Conservation (phyloP, 495 filamentous ascomycete genomes). For the Talaromyces borbonicus region DNA sequence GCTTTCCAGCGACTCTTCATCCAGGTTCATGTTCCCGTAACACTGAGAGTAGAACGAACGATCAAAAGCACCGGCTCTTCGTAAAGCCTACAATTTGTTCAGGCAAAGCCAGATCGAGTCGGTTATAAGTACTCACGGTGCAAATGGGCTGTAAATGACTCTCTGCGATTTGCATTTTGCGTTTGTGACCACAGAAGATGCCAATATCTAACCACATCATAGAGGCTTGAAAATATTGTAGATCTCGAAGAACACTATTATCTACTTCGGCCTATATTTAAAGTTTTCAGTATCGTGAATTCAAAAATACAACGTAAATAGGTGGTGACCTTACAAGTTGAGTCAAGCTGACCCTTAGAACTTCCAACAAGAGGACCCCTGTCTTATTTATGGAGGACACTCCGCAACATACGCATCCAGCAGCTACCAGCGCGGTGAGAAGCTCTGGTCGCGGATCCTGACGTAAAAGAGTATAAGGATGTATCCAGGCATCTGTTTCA, state of each 20-base stretch:
- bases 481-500: slow-evolving; percentile 47
- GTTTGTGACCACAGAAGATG: slow-evolving; percentile 49
- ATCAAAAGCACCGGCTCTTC: slow-evolving; percentile 23
- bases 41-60: slow-evolving; percentile 33
- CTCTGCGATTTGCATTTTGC: slow-evolving; percentile 57
- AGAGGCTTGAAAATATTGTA: slow-evolving; percentile 44
- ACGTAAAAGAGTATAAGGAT: slow-evolving; percentile 42
- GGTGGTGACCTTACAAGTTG: slow-evolving; percentile 22
- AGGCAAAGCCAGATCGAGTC: not conserved
- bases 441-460: slow-evolving; percentile 42
- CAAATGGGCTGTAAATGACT: slow-evolving; percentile 39
- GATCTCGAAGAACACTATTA: slow-evolving; percentile 42
- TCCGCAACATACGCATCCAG: slow-evolving; percentile 44
- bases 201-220: slow-evolving; percentile 47
- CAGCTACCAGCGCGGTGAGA: slow-evolving; percentile 40
- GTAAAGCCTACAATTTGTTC: slow-evolving; percentile 12
- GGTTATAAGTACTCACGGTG: slow-evolving; percentile 21
- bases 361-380: slow-evolving; percentile 50
- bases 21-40: slow-evolving; percentile 26
- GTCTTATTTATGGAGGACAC: slow-evolving; percentile 45
- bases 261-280: slow-evolving; percentile 40
- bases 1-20: slow-evolving; percentile 32
- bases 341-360: slow-evolving; percentile 29
- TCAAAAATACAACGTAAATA: not conserved
- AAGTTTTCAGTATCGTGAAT: too few species aligned